Base-by-base conservation (phyloP, 495 filamentous ascomycete genomes). In the Penicillium fimorum region DNA sequence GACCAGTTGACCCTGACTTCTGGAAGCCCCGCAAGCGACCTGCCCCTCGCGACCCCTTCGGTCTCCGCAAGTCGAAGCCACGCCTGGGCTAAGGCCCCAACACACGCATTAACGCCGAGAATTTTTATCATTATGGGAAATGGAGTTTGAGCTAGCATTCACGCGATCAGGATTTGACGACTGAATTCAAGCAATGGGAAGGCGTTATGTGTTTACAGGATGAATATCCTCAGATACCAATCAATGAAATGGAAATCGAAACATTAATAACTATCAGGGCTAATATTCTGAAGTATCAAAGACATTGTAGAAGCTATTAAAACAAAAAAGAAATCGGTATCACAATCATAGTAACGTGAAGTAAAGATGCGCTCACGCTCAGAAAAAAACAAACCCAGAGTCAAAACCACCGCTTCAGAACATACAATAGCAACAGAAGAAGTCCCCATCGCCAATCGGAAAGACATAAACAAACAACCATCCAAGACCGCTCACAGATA, bases 401-500 rank as follows among this genome's bases (percentile, higher is more conserved):
- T 59, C 46, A 51, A 66, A 60, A 33, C 65, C 58, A 46, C 58
- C 55, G n/a, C 43, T 52, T 58, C 45, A 60, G 46, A 63, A 63
- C 52, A 40, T 49, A 56, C 49, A 46, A 64, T 40, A 62, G 55
- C 61, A 50, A 62, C 33, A 47, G 30, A 46, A 13, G 62, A 43
- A 58, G 59, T 37, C 51, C 51, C 58, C 53, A 50, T 42, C 47
- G 22, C 51, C 38, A 60, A 49, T 42, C n/a, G 44, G 44, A 29
- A 45, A 51, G 62, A 55, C 47, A 62, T 40, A 54, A 60, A 55
- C 50, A 59, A 42, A 20, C 50, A 50, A 41, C 24, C 54, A 4
- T 22, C 10, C 20, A 20, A 47, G 8, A 30, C 27, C 27, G 10
- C 37, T 72, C 82, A 98, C 57, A 97, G 73, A 77, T 96, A 99